These are phyloP conservation scores for Podaxis carcinomalis DNA, from an alignment of 768 basidiomycete genomes.

Conservation along the genomic window DNA sequence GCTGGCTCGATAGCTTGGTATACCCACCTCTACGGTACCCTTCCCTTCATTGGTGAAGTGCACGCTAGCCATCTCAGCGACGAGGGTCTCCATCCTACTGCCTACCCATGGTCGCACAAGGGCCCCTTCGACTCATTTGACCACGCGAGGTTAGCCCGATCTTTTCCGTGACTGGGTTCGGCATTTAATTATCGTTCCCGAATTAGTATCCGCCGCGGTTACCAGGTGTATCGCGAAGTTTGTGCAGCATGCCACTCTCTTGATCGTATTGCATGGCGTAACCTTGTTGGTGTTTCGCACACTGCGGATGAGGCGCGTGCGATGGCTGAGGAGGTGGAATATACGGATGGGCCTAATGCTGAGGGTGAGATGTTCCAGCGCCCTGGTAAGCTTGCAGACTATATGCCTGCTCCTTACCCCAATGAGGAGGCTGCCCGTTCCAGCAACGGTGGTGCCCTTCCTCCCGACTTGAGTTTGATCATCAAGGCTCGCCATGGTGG, in stretches of 20 bases:
- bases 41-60: constrained; percentile 88
- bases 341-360: constrained; percentile 91
- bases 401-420: constrained; percentile 91
- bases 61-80: constrained; percentile 92
- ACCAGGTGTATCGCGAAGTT: constrained; percentile 97
- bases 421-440: constrained; percentile 98
- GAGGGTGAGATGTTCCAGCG: constrained; percentile 98
- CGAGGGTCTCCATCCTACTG: constrained; percentile 86
- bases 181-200: constrained; percentile 12
- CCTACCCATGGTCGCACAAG: constrained; percentile 89
- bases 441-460: constrained; percentile 89
- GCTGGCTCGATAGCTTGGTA: constrained; percentile 96
- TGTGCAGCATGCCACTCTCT: constrained; percentile 99
- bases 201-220: constrained; percentile 87
- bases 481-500: constrained; percentile 97
- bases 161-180: constrained; percentile 10
- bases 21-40: constrained; percentile 85
- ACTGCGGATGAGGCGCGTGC: constrained; percentile 83
- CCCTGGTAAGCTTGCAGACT: constrained; percentile 97
- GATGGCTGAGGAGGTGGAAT: constrained; percentile 97
- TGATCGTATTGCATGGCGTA: constrained; percentile 99
- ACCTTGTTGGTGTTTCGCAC: constrained; percentile 97
- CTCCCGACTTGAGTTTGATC: constrained; percentile 96
- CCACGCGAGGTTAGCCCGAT: constrained; percentile 78
- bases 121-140: constrained; percentile 90